A percentile compares a stretch with the other conserved stretches of the same genome.
phyloP scores from a whole-genome alignment of 1,284 basidiomycete genomes.

The Tilletiaria anomala region DNA sequence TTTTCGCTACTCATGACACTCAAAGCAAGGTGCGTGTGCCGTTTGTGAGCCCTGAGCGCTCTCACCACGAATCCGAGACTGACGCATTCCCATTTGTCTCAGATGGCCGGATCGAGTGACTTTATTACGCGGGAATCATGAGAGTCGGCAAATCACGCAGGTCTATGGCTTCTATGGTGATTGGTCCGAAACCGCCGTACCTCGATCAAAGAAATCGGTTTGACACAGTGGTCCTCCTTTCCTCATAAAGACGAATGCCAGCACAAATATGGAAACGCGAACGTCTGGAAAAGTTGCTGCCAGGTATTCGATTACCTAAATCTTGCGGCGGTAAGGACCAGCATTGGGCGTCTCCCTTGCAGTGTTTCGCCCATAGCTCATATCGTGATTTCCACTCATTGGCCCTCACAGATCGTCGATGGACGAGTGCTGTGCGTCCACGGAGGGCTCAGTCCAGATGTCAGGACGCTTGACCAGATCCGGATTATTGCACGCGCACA shows the following conservation, averaged over 20 bases:
- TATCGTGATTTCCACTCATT: not conserved
- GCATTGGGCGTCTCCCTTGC: not conserved
- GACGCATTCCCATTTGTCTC: not conserved
- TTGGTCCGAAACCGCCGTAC: conserved; percentile 17
- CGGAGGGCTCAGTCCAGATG: conserved; percentile 80
- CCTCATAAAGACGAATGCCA: conserved; percentile 68
- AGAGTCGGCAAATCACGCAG: conserved; percentile 89
- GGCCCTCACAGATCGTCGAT: conserved; percentile 62
- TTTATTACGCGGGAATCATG: conserved; percentile 82
- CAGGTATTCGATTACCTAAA: conserved; percentile 88
- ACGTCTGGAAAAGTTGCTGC: conserved; percentile 91
- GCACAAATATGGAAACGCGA: conserved; percentile 83
- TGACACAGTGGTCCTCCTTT: conserved; percentile 1
- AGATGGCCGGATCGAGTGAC: conserved; percentile 88
- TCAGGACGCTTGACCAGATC: conserved; percentile 80
- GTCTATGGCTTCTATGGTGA: conserved; percentile 93
- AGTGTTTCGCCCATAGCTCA: not conserved
- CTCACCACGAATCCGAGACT: not conserved
- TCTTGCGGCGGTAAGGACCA: conserved; percentile 66
- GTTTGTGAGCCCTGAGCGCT: not conserved
- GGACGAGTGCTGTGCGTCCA: conserved; percentile 80
- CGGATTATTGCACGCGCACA: conserved; percentile 77
- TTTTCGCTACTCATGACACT: conserved; percentile 74
- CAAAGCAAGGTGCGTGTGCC: conserved; percentile 60
- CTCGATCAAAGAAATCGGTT: not conserved